Conservation (phyloP, 805 yeast species). For the Wickerhamomyces bisporus region DNA sequence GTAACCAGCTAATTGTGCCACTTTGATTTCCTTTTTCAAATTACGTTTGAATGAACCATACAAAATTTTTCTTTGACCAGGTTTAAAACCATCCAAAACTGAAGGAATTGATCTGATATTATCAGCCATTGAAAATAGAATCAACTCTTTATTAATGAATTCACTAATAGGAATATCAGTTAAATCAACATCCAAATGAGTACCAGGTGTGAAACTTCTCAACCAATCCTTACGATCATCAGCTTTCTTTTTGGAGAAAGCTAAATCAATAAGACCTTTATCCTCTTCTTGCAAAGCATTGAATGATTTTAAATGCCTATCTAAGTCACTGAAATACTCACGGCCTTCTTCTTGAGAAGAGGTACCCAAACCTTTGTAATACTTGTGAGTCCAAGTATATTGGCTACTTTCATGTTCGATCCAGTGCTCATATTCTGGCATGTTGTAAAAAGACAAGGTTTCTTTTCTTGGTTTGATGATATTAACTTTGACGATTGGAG, state of each 20-base stretch:
- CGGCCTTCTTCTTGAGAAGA: constrained; percentile 78
- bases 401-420: constrained; percentile 72
- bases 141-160: constrained; percentile 91
- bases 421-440: constrained; percentile 97
- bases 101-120: constrained; percentile 93
- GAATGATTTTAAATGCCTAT: constrained; percentile 79
- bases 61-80: constrained; percentile 92
- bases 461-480: constrained; percentile 56
- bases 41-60: constrained; percentile 85
- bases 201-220: constrained; percentile 85
- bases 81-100: constrained; percentile 91
- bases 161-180: constrained; percentile 82
- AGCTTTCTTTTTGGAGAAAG: constrained; percentile 91
- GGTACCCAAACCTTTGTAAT: constrained; percentile 98
- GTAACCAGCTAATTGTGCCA: constrained; percentile 85
- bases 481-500: constrained; percentile 92
- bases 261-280: constrained; percentile 74
- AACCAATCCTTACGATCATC: constrained; percentile 98
- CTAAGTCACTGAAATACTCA: constrained; percentile 82
- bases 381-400: constrained; percentile 86
- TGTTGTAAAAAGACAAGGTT: constrained; percentile 74
- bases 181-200: constrained; percentile 77
- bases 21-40: constrained; percentile 73
- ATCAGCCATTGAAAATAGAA: constrained; percentile 94
- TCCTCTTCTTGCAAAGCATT: constrained; percentile 79